Evolutionary conservation across 2,329 filamentous ascomycete genomes (phyloP).

Genomic region (Tetracladium maxilliforme): DNA sequence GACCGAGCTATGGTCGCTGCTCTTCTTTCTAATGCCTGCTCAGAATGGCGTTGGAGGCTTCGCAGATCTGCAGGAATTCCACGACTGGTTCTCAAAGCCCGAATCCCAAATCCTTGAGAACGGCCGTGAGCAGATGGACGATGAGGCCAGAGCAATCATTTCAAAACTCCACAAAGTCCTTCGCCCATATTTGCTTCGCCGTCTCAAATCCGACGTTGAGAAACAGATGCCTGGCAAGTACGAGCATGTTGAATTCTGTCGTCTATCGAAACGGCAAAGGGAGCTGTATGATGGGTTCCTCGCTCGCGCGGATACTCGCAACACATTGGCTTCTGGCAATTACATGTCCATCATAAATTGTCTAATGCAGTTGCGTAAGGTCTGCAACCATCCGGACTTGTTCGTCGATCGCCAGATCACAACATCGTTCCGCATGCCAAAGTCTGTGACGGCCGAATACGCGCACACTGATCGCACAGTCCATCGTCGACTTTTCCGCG

Average conservation of each 20-base stretch:
- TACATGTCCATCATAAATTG: constrained; percentile 98
- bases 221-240: constrained; percentile 99
- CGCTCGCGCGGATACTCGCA: constrained; percentile 74
- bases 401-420: constrained; percentile 95
- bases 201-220: constrained; percentile 91
- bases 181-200: constrained; percentile 77
- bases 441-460: constrained; percentile 62
- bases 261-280: constrained; percentile 85
- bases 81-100: constrained; percentile 88
- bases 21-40: constrained; percentile 93
- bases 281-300: constrained; percentile 96
- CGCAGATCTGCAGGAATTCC: constrained; percentile 88
- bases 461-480: constrained; percentile 59
- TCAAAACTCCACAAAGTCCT: constrained; percentile 88
- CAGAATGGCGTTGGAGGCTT: constrained; percentile 77
- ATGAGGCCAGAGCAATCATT: constrained; percentile 84
- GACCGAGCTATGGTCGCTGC: constrained; percentile 88
- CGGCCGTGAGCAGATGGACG: constrained; percentile 84
- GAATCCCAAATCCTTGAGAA: constrained; percentile 95
- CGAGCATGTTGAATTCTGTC: constrained; percentile 92
- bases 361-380: constrained; percentile 91
- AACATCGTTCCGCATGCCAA: constrained; percentile 86
- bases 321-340: constrained; percentile 81
- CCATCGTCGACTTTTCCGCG: constrained; percentile 46
- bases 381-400: constrained; percentile 95